Base-by-base conservation (phyloP, 805 yeast species). In the Myxozyma neglecta region DNA sequence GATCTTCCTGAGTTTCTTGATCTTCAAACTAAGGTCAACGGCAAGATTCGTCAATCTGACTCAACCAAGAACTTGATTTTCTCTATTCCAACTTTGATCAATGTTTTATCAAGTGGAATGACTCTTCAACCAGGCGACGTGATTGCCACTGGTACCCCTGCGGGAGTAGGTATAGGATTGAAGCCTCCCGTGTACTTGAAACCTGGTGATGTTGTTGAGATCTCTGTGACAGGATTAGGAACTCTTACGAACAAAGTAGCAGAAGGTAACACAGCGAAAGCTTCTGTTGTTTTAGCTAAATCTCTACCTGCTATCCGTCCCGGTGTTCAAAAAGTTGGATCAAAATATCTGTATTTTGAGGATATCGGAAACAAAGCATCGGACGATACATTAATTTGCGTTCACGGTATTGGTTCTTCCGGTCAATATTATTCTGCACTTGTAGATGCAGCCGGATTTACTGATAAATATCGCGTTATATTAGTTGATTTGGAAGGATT, bases 121-220 rank as follows among this genome's bases (percentile, higher is more conserved):
- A 83, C 85, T 0, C 74, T 83, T 46, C 70, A 71, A 56, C 83
- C 84, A 0, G 86, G 86, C 42, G 83, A 80, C 66, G 66, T 83
- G 18, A 79, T 83, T 57, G 79, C 81, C 66, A 82, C 83, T 60
- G 86, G 86, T 3, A 83, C 86, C 2, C 85, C 85, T 10, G 72
- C 78, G 20, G 85, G 85, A 35, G 83, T 80, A 7, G 85, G 83
- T 3, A 73, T 77, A 66, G 84, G 84, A 5, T 71, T 74, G 65
- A 72, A 71, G 16, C 77, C 77, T 32, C 78, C 75, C 13, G 70
- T 76, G 16, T 81, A 77, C 75, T 70, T 82, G 35, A 69, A 72
- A 59, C 68, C 81, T 63, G 80, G 80, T 7, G 84, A 82, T 64
- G 72, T 69, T 1, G 77, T 79, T 9, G 77, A 74, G 55, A 74